Evolutionary conservation across 2,329 filamentous ascomycete genomes (phyloP), one percentile per base, ranked within the genome.

Genomic region (Phaeosphaeria sp.): DNA sequence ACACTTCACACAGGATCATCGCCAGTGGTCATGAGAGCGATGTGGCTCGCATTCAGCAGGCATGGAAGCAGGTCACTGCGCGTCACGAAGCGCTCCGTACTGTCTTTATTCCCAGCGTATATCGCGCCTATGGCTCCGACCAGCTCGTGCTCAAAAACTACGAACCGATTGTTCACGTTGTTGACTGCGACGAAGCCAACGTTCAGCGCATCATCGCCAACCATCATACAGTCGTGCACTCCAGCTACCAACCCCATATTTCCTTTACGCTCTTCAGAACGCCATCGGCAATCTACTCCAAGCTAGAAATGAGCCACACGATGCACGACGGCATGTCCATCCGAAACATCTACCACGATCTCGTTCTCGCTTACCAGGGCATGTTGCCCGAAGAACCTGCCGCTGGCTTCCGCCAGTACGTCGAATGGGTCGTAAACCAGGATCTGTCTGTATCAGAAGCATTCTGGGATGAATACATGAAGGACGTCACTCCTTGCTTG

Each of bases 281-380:
- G 36, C 50, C n/a, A 46, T 55, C 27, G 49, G 58, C 20, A 56
- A 55, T 48, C 39, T 51, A 79, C 53, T 80, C 77, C 40, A 60
- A 53, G 53, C 24, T 64, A 13, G 65, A 64, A 39, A 62, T 67
- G 45, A 62, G 52, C 55, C 65, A 67, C 43, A 53, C 53, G 11
- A 39, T 67, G 27, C 60, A 66, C 13, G 65, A 67, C 33, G 65
- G 65, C n/a, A 43, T 51, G 44, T 64, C 65, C 5, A 51, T 50
- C 15, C 43, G 46, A 13, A 47, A 63, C 17, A 51, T 67, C 18
- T 58, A 57, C 40, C 56, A 55, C 7, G 65, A 67, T 39, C 53
- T 67, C 7, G 30, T 30, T 8, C 51, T 51, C 21, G 65, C 63
- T 3, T 66, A 66, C 50, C 48, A 57, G n/a, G 65, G 53, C 11